A percentile compares a stretch with the other conserved stretches of the same genome.
Conservation (phyloP, 2,329 filamentous ascomycete genomes). For the Talaromyces sp. region DNA sequence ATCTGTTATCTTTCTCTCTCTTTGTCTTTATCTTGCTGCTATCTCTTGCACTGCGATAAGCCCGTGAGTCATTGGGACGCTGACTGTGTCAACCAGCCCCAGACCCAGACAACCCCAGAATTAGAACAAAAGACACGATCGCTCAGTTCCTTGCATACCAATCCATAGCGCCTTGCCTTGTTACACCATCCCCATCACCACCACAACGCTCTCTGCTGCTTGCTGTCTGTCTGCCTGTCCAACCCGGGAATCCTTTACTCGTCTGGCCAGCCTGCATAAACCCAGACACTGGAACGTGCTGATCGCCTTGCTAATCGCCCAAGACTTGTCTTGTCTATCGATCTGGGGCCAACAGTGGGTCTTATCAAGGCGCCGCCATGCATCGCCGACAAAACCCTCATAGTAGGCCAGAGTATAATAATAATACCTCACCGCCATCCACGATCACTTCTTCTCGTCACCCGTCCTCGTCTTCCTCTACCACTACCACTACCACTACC, state of each 20-base stretch:
- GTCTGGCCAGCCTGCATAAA: background rate
- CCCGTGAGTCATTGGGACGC: background rate
- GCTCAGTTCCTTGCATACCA: background rate
- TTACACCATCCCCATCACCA: background rate
- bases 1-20: background rate
- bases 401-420: conserved; percentile 2
- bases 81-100: background rate
- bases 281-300: no score
- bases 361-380: conserved; percentile 5
- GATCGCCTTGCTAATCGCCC: background rate
- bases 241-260: background rate
- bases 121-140: no score
- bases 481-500: conserved; percentile 13
- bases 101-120: no score
- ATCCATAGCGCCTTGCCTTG: background rate
- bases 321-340: background rate
- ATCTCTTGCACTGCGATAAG: background rate
- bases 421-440: conserved; percentile 29
- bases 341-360: background rate
- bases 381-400: conserved; percentile 12
- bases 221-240: no score
- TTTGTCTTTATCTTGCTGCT: background rate
- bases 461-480: conserved; percentile 20
- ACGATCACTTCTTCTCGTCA: conserved; percentile 24
- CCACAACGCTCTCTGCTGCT: no score